Evolutionary conservation across 2,329 filamentous ascomycete genomes (phyloP), one percentile per base, ranked within the genome.

Genomic region (Sporothrix schenckii): DNA sequence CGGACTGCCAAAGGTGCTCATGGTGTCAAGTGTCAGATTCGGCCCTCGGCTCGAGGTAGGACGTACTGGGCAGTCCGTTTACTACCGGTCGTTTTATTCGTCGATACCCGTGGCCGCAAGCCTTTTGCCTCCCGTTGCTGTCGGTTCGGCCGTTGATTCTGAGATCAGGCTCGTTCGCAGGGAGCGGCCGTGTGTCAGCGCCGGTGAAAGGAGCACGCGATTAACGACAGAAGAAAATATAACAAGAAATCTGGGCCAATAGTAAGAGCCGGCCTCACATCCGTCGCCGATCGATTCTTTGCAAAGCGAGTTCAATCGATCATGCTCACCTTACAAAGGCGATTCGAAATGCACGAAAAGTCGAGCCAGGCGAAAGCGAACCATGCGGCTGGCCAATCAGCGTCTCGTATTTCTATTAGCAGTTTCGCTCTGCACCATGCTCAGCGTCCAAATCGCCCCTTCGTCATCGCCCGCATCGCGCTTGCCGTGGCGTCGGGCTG

Each of bases 1-100:
- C 56, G 76, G 76, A 19, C 76, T 73, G 66, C 75, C 75, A 54
- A 75, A 76, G 27, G 73, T 70, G 74, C 76, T 77, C 76, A 77
- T 77, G 6, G 49, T 41, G 24, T 27, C 34, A 34, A 34, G 6
- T 34, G 34, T 13, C 41, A 16, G 47, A 49, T n/a, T 4, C 21
- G 39, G 39, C 58, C 27, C 34, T 44, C 39, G 39, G 58, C 30
- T 9, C 19, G 24, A 13, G 13, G 30, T 50, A 5, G 16, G 34
- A 9, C 34, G 30, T n/a, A 10, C n/a, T 19, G 16, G 54, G 10
- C 10, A 9, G 14, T 24, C 56, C 34, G 56, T 44, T 61, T 10
- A 14, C 10, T 14, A 19, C n/a, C 7, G 4, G n/a, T n/a, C 19
- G 56, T 5, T n/a, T 41, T 61, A 44, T 44, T 61, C 19, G 56